Evolutionary conservation across 768 basidiomycete genomes (phyloP).

Genomic region (Hericium erinaceus): DNA sequence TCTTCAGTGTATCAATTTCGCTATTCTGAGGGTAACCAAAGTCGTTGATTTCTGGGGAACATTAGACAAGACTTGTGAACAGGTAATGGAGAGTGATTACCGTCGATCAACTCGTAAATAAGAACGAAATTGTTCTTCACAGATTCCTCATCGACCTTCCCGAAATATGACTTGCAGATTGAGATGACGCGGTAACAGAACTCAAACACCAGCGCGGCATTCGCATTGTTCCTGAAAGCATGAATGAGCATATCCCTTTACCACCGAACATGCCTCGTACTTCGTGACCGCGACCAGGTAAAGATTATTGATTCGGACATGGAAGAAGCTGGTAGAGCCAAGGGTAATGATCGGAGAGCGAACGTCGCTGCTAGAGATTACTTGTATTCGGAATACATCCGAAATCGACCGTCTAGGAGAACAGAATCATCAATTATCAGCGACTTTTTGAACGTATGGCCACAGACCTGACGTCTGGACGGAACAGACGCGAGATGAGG

Average conservation of each 20-base stretch:
- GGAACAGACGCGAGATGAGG: slow-evolving; percentile 90
- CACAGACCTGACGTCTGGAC: slow-evolving; percentile 88
- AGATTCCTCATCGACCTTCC: slow-evolving; percentile 95
- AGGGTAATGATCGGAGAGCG: slow-evolving; percentile 96
- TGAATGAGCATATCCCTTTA: not conserved
- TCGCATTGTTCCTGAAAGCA: slow-evolving; percentile 74
- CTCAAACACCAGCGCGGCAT: slow-evolving; percentile 96
- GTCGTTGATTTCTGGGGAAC: slow-evolving; percentile 81
- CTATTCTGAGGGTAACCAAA: slow-evolving; percentile 99
- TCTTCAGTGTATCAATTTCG: slow-evolving; percentile 94
- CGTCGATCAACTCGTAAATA: slow-evolving; percentile 96
- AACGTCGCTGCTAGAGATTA: slow-evolving; percentile 95
- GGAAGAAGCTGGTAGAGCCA: slow-evolving; percentile 98
- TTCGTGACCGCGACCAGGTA: slow-evolving; percentile 96
- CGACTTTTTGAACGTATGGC: not conserved
- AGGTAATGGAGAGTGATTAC: slow-evolving; percentile 32
- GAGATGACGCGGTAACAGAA: slow-evolving; percentile 95
- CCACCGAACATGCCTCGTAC: no score
- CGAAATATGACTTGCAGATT: slow-evolving; percentile 93
- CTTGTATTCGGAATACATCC: slow-evolving; percentile 97
- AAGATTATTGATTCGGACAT: slow-evolving; percentile 90
- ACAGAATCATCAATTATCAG: not conserved
- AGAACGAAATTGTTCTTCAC: slow-evolving; percentile 99
- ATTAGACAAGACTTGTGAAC: not conserved
- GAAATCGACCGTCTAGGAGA: slow-evolving; percentile 83